phyloP scores from a whole-genome alignment of 257 asterid species.

The Petunia axillaris region DNA sequence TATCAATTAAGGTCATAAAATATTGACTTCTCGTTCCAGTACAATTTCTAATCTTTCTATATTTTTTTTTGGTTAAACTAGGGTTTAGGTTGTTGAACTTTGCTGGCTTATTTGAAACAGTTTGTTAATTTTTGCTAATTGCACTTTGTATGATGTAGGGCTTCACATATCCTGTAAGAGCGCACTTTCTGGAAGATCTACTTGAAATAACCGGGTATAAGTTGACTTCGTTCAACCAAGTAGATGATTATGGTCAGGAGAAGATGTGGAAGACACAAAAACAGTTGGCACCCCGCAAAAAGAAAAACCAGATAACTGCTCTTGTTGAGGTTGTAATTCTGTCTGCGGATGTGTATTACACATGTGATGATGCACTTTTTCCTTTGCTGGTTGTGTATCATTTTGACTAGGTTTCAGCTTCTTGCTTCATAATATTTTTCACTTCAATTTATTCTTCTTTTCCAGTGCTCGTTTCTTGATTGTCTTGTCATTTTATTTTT shows the following conservation, averaged over 20 bases:
- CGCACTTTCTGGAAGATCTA: constrained; percentile 88
- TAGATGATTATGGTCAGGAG: constrained; percentile 97
- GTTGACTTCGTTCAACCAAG: constrained; percentile 90
- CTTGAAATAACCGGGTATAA: constrained; percentile 91
- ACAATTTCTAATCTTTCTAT: background rate
- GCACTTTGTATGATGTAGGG: constrained; percentile 57
- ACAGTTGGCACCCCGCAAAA: constrained; percentile 83
- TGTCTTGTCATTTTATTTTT: constrained; percentile 2
- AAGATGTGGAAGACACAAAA: constrained; percentile 96
- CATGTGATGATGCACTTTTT: constrained; percentile 15
- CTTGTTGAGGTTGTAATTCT: constrained; percentile 79
- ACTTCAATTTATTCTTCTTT: background rate
- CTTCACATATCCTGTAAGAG: constrained; percentile 91
- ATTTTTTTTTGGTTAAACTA: background rate
- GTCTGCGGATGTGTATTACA: background rate
- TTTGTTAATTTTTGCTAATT: constrained; percentile 19
- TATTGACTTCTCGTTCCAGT: background rate
- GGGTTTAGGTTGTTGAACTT: background rate
- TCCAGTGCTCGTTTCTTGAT: background rate
- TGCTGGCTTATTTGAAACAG: constrained; percentile 18
- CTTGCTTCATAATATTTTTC: background rate
- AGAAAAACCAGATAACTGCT: constrained; percentile 83
- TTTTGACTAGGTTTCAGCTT: constrained; percentile 12
- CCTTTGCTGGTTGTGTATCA: background rate
- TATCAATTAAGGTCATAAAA: constrained; percentile 12